phyloP scores from a whole-genome alignment of 352 stramenopile genomes.

The Globisporangium canariense region DNA sequence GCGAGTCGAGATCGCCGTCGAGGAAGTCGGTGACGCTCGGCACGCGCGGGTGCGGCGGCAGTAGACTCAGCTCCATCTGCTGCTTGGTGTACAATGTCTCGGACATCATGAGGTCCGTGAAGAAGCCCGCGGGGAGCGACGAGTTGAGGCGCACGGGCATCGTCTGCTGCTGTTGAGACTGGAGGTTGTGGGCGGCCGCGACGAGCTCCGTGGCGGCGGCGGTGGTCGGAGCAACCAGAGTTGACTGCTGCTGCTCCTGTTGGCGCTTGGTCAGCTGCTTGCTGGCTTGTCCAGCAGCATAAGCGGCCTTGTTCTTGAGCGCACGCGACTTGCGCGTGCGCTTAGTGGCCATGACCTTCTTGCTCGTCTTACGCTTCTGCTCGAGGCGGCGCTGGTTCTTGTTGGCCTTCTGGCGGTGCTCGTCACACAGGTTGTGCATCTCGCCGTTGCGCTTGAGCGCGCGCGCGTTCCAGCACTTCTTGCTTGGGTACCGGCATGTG shows the following conservation, averaged over 20 bases:
- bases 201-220: too few relatives aligned
- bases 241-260: not conserved
- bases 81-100: constrained; percentile 9
- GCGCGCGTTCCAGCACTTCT: constrained; percentile 45
- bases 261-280: not conserved
- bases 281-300: too few relatives aligned
- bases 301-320: not conserved
- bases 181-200: not conserved
- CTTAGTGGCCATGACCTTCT: constrained; percentile 13
- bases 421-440: constrained; percentile 50
- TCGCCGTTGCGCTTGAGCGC: constrained; percentile 12
- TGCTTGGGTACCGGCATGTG: constrained; percentile 47
- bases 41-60: not conserved
- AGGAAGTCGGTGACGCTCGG: constrained; percentile 8
- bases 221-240: too few relatives aligned
- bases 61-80: not conserved
- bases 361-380: constrained; percentile 25
- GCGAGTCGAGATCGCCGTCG: constrained; percentile 9
- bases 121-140: constrained; percentile 11
- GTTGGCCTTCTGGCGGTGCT: constrained; percentile 50
- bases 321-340: constrained; percentile 13
- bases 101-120: constrained; percentile 18
- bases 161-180: not conserved
- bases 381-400: constrained; percentile 49
- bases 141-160: not conserved